Evolutionary conservation across 257 asterid species (phyloP).

Genomic region (Fraxinus americana): DNA sequence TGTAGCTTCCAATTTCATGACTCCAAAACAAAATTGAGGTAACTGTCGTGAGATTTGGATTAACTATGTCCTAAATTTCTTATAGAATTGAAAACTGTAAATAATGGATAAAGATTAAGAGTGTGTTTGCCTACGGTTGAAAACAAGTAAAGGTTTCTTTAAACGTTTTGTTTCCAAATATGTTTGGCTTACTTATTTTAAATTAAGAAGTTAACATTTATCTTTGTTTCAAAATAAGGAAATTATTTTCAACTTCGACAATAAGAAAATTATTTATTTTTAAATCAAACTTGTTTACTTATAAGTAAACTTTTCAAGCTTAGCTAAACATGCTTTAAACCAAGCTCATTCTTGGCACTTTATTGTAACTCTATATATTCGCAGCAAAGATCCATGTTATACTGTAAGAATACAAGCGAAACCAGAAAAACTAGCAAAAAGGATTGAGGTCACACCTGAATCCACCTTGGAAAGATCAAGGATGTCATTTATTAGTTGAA

Average conservation of each 20-base stretch:
- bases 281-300: not conserved
- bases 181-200: too few relatives aligned
- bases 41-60: not conserved
- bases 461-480: slow-evolving; percentile 87
- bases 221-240: too few relatives aligned
- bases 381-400: not conserved
- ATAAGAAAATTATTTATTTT: too few relatives aligned
- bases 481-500: slow-evolving; percentile 80
- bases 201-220: too few relatives aligned
- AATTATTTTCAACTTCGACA: not conserved
- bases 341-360: not conserved
- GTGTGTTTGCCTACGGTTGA: too few relatives aligned
- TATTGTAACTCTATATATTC: not conserved
- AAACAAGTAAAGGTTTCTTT: too few relatives aligned
- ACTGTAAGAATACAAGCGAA: not conserved
- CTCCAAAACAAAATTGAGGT: slow-evolving; percentile 45
- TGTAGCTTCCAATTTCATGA: slow-evolving; percentile 86
- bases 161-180: too few relatives aligned
- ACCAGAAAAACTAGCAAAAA: not conserved
- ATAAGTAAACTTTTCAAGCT: not conserved
- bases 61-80: not conserved
- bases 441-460: slow-evolving; percentile 38
- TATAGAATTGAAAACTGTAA: too few relatives aligned
- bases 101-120: too few relatives aligned
- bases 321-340: not conserved